These are phyloP conservation scores for Draba incana DNA, from an alignment of 345 rosid genomes.

Conservation along the genomic window DNA sequence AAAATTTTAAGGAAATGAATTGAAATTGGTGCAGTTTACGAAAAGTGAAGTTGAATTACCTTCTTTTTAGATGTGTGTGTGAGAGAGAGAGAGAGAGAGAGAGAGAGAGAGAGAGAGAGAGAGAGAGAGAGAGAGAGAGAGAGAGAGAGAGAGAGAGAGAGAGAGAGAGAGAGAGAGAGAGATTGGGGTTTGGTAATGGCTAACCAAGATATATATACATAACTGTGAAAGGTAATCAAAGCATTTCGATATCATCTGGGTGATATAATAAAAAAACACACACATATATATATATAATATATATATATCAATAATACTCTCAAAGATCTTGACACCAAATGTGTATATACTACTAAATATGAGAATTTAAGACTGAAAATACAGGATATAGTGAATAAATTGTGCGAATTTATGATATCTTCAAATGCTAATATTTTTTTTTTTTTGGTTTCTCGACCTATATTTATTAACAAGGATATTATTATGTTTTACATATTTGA, in stretches of 20 bases:
- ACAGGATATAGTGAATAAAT: constrained; percentile 17
- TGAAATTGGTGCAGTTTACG: constrained; percentile 1
- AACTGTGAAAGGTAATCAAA: constrained; percentile 25
- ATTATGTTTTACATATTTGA: neutral
- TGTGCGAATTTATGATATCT: constrained; percentile 2
- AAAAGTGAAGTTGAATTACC: constrained; percentile 21
- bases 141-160: neutral
- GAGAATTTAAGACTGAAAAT: constrained; percentile 2
- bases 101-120: neutral
- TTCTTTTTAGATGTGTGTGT: neutral
- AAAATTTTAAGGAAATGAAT: constrained; percentile 2
- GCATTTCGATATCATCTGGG: constrained; percentile 7
- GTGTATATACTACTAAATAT: constrained; percentile 28
- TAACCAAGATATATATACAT: neutral
- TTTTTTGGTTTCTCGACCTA: neutral
- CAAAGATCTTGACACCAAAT: constrained; percentile 22
- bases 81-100: constrained; percentile 8
- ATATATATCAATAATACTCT: neutral
- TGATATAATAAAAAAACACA: constrained; percentile 7
- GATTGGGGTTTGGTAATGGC: constrained; percentile 24
- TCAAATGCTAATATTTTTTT: neutral
- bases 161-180: constrained; percentile 9
- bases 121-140: neutral
- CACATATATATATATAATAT: no score
- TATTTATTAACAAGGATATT: neutral